phyloP scores from a whole-genome alignment of 2,329 filamentous ascomycete species.

The Leptoxyphium fumago region DNA sequence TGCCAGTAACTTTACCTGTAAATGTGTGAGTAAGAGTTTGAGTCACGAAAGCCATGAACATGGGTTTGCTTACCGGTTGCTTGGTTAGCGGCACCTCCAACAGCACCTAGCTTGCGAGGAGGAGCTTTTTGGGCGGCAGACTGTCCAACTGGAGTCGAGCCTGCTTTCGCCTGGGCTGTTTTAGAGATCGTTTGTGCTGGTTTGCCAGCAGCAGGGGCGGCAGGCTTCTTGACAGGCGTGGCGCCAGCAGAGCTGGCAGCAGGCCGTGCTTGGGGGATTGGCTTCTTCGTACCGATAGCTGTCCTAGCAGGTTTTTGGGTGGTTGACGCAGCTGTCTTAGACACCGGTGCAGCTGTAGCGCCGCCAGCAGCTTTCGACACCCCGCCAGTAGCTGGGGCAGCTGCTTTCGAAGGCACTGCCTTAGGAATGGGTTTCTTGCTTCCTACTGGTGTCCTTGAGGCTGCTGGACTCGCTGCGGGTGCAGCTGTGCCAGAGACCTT shows the following conservation, averaged over 20 bases:
- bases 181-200: slow-evolving; percentile 3
- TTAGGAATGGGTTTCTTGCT: slow-evolving; percentile 11
- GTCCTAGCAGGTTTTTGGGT: slow-evolving; percentile 1
- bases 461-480: slow-evolving; percentile 9
- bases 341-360: slow-evolving; percentile 1
- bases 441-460: slow-evolving; percentile 10
- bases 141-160: slow-evolving; percentile 1
- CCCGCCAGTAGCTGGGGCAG: slow-evolving; percentile 6
- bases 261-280: slow-evolving; percentile 3
- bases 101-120: not conserved
- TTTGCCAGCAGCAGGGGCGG: slow-evolving; percentile 7
- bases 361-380: slow-evolving; percentile 11
- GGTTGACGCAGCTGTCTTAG: slow-evolving; percentile 1
- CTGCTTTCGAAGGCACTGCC: slow-evolving; percentile 7
- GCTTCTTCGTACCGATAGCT: slow-evolving; percentile 10
- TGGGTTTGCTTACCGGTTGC: not conserved
- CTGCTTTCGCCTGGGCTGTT: slow-evolving; percentile 1
- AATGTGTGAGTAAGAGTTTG: not conserved
- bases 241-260: not conserved
- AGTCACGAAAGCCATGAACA: slow-evolving; percentile 1
- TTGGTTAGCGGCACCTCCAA: slow-evolving; percentile 1
- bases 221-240: slow-evolving; percentile 3
- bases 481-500: slow-evolving; percentile 13
- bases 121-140: not conserved
- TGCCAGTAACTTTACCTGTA: slow-evolving; percentile 8